Evolutionary conservation across 1,284 basidiomycete species (phyloP), one percentile per base, ranked within the genome.

Genomic region (Microbotryum silenes-acaulis): DNA sequence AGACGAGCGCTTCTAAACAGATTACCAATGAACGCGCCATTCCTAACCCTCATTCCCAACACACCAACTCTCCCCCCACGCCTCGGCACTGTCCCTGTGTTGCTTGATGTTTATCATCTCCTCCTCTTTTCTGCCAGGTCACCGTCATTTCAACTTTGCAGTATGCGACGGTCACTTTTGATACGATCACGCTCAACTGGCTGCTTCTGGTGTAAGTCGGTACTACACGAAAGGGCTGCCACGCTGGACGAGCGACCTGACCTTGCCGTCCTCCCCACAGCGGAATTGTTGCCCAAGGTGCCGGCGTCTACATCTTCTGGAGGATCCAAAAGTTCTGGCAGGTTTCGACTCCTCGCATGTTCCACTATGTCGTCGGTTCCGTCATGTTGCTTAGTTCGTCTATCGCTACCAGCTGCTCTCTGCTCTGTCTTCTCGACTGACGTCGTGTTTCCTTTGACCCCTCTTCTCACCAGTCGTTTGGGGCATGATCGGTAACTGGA

Each of bases 281-380:
- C 37, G 37, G 14, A 42, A 53, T 63, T 31, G 72, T 64, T 1
- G 73, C 73, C 2, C 72, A 74, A 42, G 66, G 53, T 12, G 64
- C 55, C 27, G 84, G 85, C 65, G 88, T 86, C 2, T 78, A 87
- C 48, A 83, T 80, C 0, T 89, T 86, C 73, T 90, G 88, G 87
- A 85, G 85, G 69, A 82, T 91, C 59, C 89, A 92, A 75, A 80
- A 78, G 59, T 82, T 85, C 63, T 88, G 81, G 79, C 85, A 85
- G 74, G 82, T 91, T 1, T 47, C 29, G 27, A 64, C 62, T 4
- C 58, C 58, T 56, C 64, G 62, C 2, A 66, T 66, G 65, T 70
- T 74, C 51, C 51, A 56, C 25, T 49, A 23, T 8, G 59, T 49
- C 1, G 55, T 70, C 50, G 55, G 71, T 47, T 69, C 64, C n/a